These are phyloP conservation scores for Leavenworthia alabamica DNA, from an alignment of 345 rosid genomes.

Conservation along the genomic window DNA sequence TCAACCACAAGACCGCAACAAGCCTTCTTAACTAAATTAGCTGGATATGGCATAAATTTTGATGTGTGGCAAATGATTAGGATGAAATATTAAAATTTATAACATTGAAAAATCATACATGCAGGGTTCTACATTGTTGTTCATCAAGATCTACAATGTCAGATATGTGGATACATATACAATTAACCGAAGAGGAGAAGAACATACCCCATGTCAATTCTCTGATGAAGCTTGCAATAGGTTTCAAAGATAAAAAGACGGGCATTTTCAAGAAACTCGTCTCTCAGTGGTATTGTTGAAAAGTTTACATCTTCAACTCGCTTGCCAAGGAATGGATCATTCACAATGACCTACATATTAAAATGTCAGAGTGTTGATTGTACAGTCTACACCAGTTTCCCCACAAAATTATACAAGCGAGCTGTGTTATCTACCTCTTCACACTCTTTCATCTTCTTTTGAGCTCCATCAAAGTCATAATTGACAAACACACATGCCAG, in stretches of 20 bases:
- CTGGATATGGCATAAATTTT: too few relatives aligned
- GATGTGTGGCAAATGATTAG: background rate
- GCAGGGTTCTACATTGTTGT: background rate
- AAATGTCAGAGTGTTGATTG: background rate
- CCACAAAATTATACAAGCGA: background rate
- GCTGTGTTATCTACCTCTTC: conserved; percentile 72
- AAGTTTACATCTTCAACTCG: conserved; percentile 76
- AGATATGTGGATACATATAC: background rate
- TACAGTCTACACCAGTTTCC: background rate
- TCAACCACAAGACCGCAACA: too few relatives aligned
- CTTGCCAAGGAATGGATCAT: conserved; percentile 98
- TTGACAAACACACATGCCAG: conserved; percentile 86
- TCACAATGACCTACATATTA: conserved; percentile 58
- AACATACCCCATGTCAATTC: conserved; percentile 85
- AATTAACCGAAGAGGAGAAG: background rate
- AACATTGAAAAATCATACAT: too few relatives aligned
- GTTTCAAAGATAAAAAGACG: conserved; percentile 93
- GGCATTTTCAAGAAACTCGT: conserved; percentile 99
- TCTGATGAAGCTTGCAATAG: conserved; percentile 89
- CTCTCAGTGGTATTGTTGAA: conserved; percentile 72
- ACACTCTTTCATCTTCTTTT: conserved; percentile 92
- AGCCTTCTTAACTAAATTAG: too few relatives aligned
- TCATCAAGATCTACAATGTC: too few relatives aligned
- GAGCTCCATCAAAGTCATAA: conserved; percentile 97
- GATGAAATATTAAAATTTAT: too few relatives aligned